phyloP scores from a whole-genome alignment of 352 stramenopile genomes.

The Phytophthora nicotianae region DNA sequence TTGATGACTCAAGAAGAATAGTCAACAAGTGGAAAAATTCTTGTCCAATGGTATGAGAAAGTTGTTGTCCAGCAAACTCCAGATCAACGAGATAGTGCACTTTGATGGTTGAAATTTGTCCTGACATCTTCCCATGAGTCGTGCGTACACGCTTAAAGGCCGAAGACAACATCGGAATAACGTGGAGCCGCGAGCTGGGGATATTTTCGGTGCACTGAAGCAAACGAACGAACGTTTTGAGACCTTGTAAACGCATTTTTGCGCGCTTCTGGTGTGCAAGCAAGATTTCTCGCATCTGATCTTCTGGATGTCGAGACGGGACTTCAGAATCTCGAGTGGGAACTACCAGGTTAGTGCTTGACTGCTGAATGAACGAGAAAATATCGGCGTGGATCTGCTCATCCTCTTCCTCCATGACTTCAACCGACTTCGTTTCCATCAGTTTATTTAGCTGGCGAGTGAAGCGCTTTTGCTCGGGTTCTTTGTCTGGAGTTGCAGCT shows the following conservation, averaged over 20 bases:
- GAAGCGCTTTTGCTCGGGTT: constrained; percentile 45
- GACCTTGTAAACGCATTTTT: constrained; percentile 55
- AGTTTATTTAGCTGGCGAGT: constrained; percentile 65
- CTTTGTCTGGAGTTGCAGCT: constrained; percentile 4
- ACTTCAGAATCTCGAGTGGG: constrained; percentile 6
- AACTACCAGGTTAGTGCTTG: constrained; percentile 24
- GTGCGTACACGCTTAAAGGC: constrained; percentile 66
- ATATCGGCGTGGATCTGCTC: constrained; percentile 82
- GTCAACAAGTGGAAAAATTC: constrained; percentile 77
- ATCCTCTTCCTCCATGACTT: constrained; percentile 85
- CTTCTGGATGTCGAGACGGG: constrained; percentile 35
- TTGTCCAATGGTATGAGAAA: constrained; percentile 48
- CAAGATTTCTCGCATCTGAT: constrained; percentile 56
- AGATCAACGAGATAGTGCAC: constrained; percentile 79
- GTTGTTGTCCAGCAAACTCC: constrained; percentile 62
- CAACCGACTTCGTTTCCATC: constrained; percentile 75
- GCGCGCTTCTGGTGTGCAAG: constrained; percentile 55
- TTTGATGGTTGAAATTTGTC: constrained; percentile 49
- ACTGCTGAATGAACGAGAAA: constrained; percentile 82
- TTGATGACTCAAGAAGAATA: constrained; percentile 54
- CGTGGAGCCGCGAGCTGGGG: constrained; percentile 63
- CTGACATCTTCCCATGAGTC: constrained; percentile 4
- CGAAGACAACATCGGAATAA: constrained; percentile 75
- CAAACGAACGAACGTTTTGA: constrained; percentile 69
- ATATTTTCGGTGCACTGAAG: constrained; percentile 61